phyloP scores from a whole-genome alignment of 129 eudicot genomes.

The Flaveria sonorensis region DNA sequence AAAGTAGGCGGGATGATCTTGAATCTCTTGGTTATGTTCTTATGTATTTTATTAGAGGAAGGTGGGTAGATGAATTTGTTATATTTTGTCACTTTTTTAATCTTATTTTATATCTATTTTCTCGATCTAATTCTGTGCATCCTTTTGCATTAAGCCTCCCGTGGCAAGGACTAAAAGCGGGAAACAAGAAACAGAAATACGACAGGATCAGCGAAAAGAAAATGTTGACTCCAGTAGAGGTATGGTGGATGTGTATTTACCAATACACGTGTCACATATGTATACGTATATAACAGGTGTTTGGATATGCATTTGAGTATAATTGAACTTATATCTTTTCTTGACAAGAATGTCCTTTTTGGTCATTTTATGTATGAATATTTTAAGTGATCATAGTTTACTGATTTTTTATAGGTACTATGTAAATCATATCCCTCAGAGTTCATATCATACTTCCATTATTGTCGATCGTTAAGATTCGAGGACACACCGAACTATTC shows the following conservation, averaged over 20 bases:
- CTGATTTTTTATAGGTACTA: constrained; percentile 53
- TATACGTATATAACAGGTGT: not conserved
- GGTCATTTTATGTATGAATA: not conserved
- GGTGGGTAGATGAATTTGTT: constrained; percentile 42
- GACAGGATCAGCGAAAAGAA: constrained; percentile 95
- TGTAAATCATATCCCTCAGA: constrained; percentile 97
- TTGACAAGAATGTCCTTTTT: too few relatives aligned
- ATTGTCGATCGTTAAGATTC: constrained; percentile 87
- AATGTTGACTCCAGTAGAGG: constrained; percentile 93
- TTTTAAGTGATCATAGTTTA: not conserved
- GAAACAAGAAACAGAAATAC: constrained; percentile 95
- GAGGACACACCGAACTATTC: constrained; percentile 98
- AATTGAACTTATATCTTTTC: too few relatives aligned
- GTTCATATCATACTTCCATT: constrained; percentile 88
- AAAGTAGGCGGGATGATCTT: constrained; percentile 97
- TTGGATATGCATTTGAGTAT: not conserved
- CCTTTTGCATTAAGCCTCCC: constrained; percentile 72
- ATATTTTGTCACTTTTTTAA: not conserved
- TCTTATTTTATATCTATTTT: not conserved
- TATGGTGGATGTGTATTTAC: constrained; percentile 6
- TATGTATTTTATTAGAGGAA: constrained; percentile 98
- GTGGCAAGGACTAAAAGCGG: constrained; percentile 98
- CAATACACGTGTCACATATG: too few relatives aligned
- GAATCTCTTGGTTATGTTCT: constrained; percentile 98
- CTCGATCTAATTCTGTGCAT: not conserved